Conservation (phyloP, 2,329 filamentous ascomycete genomes). For the Rosellinia necatrix region DNA sequence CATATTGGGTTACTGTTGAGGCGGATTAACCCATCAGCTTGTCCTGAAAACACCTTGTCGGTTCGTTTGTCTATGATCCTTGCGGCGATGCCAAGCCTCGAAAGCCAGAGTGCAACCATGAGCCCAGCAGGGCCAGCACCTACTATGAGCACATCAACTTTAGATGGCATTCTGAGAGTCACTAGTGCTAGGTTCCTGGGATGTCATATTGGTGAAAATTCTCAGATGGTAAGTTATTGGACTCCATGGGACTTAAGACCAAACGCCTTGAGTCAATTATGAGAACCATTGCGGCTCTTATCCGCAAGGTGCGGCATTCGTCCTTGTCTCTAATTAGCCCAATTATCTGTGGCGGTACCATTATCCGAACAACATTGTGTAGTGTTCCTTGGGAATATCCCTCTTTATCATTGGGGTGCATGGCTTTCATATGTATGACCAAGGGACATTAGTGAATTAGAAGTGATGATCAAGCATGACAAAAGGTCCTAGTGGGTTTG, state of each 20-base stretch:
- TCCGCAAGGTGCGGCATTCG: background rate
- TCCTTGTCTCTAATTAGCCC: background rate
- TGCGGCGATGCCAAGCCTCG: conserved; percentile 46
- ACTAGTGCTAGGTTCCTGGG: background rate
- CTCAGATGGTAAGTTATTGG: background rate
- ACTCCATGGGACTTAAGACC: background rate
- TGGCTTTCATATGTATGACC: conserved; percentile 9
- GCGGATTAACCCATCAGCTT: conserved; percentile 48
- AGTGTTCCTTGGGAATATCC: background rate
- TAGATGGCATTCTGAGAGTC: conserved; percentile 3
- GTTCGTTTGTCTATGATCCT: conserved; percentile 53
- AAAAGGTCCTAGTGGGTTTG: conserved; percentile 21
- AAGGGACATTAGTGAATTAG: conserved; percentile 14
- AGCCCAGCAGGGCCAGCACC: conserved; percentile 49
- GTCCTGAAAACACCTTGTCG: conserved; percentile 46
- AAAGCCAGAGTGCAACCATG: conserved; percentile 51
- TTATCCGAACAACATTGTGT: conserved; percentile 1
- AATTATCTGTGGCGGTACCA: background rate
- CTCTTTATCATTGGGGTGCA: background rate
- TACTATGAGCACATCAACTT: conserved; percentile 44
- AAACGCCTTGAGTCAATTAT: background rate
- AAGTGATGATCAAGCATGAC: conserved; percentile 33
- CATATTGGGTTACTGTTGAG: background rate
- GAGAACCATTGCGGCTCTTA: background rate
- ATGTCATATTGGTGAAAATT: background rate